Percentiles rank a stretch among this genome's conserved stretches.
These are phyloP conservation scores for Penicillium sp. DNA, from an alignment of 2,329 filamentous ascomycete genomes.

Conservation along the genomic window DNA sequence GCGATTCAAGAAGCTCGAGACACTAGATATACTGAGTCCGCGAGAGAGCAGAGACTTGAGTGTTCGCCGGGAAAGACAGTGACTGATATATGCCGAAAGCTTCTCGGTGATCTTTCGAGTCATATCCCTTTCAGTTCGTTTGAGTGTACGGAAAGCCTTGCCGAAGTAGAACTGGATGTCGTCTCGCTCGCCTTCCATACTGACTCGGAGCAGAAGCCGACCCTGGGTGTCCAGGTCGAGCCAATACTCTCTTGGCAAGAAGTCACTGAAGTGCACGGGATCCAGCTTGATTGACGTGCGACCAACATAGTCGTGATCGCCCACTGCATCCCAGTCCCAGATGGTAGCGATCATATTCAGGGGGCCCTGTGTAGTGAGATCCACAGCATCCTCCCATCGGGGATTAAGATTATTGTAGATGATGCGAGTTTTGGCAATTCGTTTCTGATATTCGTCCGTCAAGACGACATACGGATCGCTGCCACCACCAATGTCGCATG, in stretches of 20 bases:
- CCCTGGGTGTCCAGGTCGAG: conserved; percentile 95
- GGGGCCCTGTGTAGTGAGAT: conserved; percentile 87
- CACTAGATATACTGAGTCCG: conserved; percentile 68
- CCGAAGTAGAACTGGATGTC: conserved; percentile 99
- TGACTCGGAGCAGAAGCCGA: conserved; percentile 80
- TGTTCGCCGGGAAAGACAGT: conserved; percentile 79
- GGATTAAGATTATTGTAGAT: conserved; percentile 89
- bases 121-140: conserved; percentile 96
- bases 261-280: conserved; percentile 94
- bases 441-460: conserved; percentile 96
- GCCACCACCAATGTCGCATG: conserved; percentile 90
- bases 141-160: conserved; percentile 91
- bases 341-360: conserved; percentile 95
- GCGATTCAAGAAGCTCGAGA: conserved; percentile 65
- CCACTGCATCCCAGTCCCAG: conserved; percentile 97
- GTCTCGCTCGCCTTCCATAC: conserved; percentile 97
- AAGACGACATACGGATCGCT: conserved; percentile 97
- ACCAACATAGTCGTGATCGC: conserved; percentile 95
- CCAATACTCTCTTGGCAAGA: conserved; percentile 95
- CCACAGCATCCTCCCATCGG: conserved; percentile 94
- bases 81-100: conserved; percentile 90
- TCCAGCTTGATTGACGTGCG: conserved; percentile 98
- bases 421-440: conserved; percentile 88
- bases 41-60: conserved; percentile 71
- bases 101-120: conserved; percentile 97